Conservation (phyloP, 352 stramenopile species). For the Phytophthora pini region DNA sequence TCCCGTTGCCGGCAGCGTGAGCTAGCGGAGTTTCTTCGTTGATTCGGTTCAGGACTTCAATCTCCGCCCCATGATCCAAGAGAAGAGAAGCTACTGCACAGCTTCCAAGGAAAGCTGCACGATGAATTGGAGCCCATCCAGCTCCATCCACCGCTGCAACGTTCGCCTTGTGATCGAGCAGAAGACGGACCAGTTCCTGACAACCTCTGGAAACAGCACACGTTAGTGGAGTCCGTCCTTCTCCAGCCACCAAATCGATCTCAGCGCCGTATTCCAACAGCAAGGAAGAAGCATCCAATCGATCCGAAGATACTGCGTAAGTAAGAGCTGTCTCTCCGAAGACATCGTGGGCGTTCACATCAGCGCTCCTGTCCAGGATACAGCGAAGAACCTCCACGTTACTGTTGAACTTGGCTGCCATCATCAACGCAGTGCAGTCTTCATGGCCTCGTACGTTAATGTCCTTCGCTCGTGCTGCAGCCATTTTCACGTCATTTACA, state of each 20-base stretch:
- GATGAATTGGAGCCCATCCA: background rate
- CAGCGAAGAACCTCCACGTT: background rate
- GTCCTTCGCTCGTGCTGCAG: constrained; percentile 1
- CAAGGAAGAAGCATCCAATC: background rate
- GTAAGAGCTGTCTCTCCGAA: background rate
- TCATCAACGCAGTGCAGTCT: background rate
- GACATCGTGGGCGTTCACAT: background rate
- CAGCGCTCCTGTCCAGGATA: background rate
- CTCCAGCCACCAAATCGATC: background rate
- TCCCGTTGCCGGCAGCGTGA: background rate
- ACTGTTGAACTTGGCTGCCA: background rate
- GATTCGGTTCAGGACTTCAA: constrained; percentile 1
- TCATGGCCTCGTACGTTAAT: background rate
- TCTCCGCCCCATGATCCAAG: background rate
- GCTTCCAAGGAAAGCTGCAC: background rate
- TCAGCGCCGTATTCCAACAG: background rate
- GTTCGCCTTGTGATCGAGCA: background rate
- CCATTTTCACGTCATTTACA: background rate
- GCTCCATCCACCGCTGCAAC: background rate
- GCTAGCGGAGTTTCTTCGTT: constrained; percentile 1
- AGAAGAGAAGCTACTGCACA: background rate
- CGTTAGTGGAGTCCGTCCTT: constrained; percentile 1
- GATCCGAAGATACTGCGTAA: background rate
- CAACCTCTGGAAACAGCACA: background rate
- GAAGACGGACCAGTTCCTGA: background rate